A percentile compares a stretch with the other conserved stretches of the same genome.
phyloP scores from a whole-genome alignment of 164 flowering plant genomes.

The Echeveria elegans region DNA sequence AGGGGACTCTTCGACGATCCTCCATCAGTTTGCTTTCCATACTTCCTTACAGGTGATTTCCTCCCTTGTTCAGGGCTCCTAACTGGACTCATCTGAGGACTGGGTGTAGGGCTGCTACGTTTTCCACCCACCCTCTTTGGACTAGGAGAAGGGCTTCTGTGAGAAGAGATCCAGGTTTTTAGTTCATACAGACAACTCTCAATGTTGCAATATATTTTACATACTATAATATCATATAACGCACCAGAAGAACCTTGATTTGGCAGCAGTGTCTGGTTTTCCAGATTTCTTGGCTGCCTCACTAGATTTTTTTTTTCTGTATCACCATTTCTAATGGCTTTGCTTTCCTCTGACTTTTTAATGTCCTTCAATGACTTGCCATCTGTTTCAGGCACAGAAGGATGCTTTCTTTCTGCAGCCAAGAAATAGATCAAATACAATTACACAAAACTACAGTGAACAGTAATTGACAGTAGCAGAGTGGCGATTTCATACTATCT shows the following conservation, averaged over 20 bases:
- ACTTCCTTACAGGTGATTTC: constrained; percentile 22
- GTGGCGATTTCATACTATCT: constrained; percentile 11
- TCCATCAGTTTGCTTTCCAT: constrained; percentile 14
- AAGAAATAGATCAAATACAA: constrained; percentile 11
- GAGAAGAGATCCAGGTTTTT: constrained; percentile 12
- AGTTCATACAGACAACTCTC: neutral
- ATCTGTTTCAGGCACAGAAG: constrained; percentile 13
- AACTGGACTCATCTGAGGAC: constrained; percentile 17
- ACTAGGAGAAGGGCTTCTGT: constrained; percentile 33
- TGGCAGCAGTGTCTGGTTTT: constrained; percentile 25
- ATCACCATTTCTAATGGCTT: constrained; percentile 36
- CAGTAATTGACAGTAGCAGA: neutral
- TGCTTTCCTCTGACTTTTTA: constrained; percentile 34
- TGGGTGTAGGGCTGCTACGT: constrained; percentile 24
- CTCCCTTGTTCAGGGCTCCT: constrained; percentile 19
- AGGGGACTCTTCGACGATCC: constrained; percentile 27
- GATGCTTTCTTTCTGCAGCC: constrained; percentile 24
- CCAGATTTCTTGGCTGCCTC: constrained; percentile 16
- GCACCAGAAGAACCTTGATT: constrained; percentile 39
- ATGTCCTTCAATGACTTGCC: constrained; percentile 16
- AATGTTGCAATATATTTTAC: neutral
- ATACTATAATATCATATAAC: neutral
- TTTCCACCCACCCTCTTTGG: constrained; percentile 13
- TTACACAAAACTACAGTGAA: constrained; percentile 1
- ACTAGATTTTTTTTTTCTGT: constrained; percentile 16